Evolutionary conservation across 495 filamentous ascomycete species (phyloP), one percentile per base, ranked within the genome.

Genomic region (Xylaria acuta): DNA sequence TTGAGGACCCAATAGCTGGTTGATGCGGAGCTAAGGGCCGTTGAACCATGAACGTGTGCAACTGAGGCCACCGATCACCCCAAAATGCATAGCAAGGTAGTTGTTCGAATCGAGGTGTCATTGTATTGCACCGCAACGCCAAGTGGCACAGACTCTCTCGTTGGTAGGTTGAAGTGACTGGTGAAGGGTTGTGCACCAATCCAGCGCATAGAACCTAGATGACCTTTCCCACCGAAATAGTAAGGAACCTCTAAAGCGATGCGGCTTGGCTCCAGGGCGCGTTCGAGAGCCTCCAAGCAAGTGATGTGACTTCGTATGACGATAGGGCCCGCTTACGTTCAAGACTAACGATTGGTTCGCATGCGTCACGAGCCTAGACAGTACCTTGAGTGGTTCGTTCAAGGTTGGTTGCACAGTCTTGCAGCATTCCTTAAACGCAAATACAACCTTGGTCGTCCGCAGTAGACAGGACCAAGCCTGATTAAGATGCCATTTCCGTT

Each of bases 341-440:
- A 51, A 14, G 43, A 49, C 51, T 58, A 66, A 47, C 70, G 51
- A 67, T 67, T 67, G 70, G 70, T 20, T 67, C 63, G 49, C 38
- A 59, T 67, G 59, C 62, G 63, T 72, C 70, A 72, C 70, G 70
- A 72, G 70, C 70, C 70, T 72, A 62, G 62, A 59, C 70, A 72
- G 36, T 27, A 51, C 45, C 62, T 51, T 32, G 51, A 66, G 70
- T 51, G 70, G 70, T 45, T 72, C 70, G 63, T 34, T 43, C 38
- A 59, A 56, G 63, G 70, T 72, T 72, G 70, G 70, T 60, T 60
- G 70, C 63, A 71, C 69, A 67, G 49, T 54, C 53, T 66, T 64
- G 70, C 63, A 51, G 62, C 62, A 51, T 60, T n/a, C 49, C 70
- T 60, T 58, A 49, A 49, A 58, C 51, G 25, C 49, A 72, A 51